Evolutionary conservation across 768 basidiomycete genomes (phyloP).

Genomic region (Podaxis carcinomalis): DNA sequence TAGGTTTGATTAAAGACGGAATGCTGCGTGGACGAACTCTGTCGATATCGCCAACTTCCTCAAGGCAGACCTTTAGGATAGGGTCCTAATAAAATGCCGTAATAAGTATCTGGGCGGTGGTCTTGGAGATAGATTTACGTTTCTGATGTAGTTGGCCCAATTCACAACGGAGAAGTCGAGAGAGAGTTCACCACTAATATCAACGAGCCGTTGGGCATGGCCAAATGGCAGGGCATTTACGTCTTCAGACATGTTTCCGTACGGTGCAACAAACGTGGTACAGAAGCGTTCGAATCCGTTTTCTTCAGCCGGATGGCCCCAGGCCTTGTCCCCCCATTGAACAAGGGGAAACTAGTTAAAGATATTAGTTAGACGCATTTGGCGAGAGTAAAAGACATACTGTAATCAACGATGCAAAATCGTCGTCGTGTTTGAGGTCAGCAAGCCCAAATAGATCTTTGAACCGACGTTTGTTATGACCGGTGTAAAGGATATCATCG

Average conservation of each 20-base stretch:
- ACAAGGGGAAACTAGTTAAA: constrained; percentile 3
- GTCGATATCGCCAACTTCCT: background rate
- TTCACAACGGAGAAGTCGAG: constrained; percentile 61
- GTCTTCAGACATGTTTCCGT: background rate
- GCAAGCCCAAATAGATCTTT: constrained; percentile 76
- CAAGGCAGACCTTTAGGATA: background rate
- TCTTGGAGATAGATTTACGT: constrained; percentile 15
- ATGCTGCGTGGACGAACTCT: background rate
- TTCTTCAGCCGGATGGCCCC: background rate
- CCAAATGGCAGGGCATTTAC: constrained; percentile 40
- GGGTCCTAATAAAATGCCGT: background rate
- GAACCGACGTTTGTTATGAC: constrained; percentile 42
- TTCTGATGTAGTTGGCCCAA: constrained; percentile 74
- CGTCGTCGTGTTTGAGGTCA: constrained; percentile 64
- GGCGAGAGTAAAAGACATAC: constrained; percentile 31
- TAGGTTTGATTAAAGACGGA: background rate
- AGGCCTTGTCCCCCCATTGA: background rate
- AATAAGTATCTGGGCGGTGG: background rate
- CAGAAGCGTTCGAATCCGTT: background rate
- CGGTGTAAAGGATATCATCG: constrained; percentile 52
- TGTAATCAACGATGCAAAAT: constrained; percentile 68
- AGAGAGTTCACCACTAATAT: constrained; percentile 38
- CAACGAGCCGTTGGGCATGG: constrained; percentile 42
- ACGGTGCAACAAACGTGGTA: background rate
- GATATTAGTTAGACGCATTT: background rate